phyloP scores from a whole-genome alignment of 441 rosid species.

The Flueggea neowawraea region DNA sequence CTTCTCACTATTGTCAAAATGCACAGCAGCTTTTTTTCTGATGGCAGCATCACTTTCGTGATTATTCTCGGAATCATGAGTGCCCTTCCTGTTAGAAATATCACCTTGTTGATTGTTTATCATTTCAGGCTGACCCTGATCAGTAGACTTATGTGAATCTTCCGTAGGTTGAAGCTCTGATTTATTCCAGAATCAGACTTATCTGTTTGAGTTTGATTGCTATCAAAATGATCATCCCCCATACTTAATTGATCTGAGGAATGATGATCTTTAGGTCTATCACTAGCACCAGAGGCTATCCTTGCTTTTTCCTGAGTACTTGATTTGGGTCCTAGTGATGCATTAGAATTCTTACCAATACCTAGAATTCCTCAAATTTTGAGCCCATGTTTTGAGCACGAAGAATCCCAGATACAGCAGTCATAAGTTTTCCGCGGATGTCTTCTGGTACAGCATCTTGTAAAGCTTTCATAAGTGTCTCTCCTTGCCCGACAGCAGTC shows the following conservation, averaged over 20 bases:
- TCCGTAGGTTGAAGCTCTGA: conserved; percentile 35
- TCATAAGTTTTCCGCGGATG: conserved; percentile 79
- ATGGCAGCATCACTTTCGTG: conserved; percentile 32
- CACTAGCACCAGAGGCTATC: conserved; percentile 32
- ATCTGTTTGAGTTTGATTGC: conserved; percentile 28
- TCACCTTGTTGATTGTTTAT: too few species aligned
- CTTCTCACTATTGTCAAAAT: conserved; percentile 38
- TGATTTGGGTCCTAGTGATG: conserved; percentile 33
- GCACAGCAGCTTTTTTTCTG: conserved; percentile 35
- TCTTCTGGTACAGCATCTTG: conserved; percentile 96
- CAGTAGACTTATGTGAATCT: too few species aligned
- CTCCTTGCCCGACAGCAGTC: conserved; percentile 88
- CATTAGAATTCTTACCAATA: conserved; percentile 34
- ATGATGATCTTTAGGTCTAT: conserved; percentile 29
- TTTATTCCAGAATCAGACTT: conserved; percentile 28
- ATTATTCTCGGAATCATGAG: conserved; percentile 39
- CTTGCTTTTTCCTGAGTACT: conserved; percentile 36
- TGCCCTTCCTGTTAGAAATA: too few species aligned
- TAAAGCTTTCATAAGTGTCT: conserved; percentile 78
- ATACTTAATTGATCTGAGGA: conserved; percentile 40
- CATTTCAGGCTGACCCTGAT: too few species aligned
- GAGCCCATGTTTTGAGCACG: conserved; percentile 47
- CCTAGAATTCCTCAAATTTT: conserved; percentile 45
- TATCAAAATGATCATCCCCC: conserved; percentile 38
- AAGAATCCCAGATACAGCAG: conserved; percentile 65